Conservation (phyloP, 495 filamentous ascomycete species). For the Penicillium simplicissimum region DNA sequence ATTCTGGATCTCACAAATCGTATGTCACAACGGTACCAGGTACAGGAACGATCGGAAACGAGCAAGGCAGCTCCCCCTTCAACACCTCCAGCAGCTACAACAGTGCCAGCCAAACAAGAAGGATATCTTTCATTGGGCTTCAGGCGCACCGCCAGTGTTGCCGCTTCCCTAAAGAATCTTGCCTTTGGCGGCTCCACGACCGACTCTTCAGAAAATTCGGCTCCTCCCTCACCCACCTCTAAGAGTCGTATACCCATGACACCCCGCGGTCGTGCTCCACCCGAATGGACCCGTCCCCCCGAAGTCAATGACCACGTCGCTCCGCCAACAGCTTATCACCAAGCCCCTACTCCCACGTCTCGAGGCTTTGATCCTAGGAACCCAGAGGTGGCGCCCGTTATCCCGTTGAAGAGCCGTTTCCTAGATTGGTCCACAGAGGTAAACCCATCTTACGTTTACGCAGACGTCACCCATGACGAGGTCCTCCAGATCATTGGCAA, state of each 20-base stretch:
- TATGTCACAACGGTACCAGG: slow-evolving; percentile 49
- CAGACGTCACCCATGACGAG: slow-evolving; percentile 6
- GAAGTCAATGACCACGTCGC: slow-evolving; percentile 74
- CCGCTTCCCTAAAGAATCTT: slow-evolving; percentile 68
- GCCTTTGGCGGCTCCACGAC: slow-evolving; percentile 54
- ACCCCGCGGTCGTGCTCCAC: slow-evolving; percentile 58
- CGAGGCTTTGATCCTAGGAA: slow-evolving; percentile 67
- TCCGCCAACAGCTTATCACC: slow-evolving; percentile 70
- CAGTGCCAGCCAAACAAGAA: slow-evolving; percentile 54
- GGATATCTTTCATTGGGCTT: slow-evolving; percentile 66
- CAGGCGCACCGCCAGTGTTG: slow-evolving; percentile 69
- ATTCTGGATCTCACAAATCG: slow-evolving; percentile 62
- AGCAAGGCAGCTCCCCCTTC: slow-evolving; percentile 48
- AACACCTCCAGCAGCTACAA: slow-evolving; percentile 46
- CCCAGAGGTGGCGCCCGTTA: slow-evolving; percentile 51
- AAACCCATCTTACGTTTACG: slow-evolving; percentile 29
- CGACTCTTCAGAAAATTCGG: slow-evolving; percentile 32
- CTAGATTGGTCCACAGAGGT: slow-evolving; percentile 93
- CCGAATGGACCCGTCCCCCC: slow-evolving; percentile 73
- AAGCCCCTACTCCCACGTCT: slow-evolving; percentile 73
- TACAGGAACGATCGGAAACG: slow-evolving; percentile 39
- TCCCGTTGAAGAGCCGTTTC: slow-evolving; percentile 82
- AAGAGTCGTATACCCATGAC: slow-evolving; percentile 49
- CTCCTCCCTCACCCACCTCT: slow-evolving; percentile 35
- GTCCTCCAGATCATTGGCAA: slow-evolving; percentile 7